Evolutionary conservation across 257 asterid species (phyloP).

Genomic region (Agastache rugosa): DNA sequence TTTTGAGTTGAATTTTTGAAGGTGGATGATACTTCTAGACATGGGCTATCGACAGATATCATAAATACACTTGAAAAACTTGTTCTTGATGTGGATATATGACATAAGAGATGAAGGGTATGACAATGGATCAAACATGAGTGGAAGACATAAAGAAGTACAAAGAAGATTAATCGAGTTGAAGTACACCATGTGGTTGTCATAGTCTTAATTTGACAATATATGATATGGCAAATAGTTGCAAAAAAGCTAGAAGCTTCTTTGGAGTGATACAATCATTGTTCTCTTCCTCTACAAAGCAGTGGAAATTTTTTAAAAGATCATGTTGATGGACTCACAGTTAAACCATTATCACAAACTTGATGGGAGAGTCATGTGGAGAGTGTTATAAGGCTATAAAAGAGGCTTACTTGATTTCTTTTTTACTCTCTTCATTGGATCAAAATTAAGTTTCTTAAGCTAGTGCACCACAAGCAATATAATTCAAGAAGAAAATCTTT

Average conservation of each 20-base stretch:
- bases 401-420: too few relatives aligned
- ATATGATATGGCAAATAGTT: neutral
- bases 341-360: slow-evolving; percentile 1
- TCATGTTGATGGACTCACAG: neutral
- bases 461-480: too few relatives aligned
- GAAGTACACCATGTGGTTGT: neutral
- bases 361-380: neutral
- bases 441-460: too few relatives aligned
- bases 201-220: neutral
- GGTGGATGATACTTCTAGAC: neutral
- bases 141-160: too few relatives aligned
- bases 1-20: neutral
- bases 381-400: neutral
- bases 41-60: too few relatives aligned
- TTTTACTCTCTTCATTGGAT: too few relatives aligned
- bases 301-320: neutral
- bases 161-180: too few relatives aligned
- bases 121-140: too few relatives aligned
- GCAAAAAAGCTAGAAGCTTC: neutral
- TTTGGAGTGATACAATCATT: neutral
- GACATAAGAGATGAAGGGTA: too few relatives aligned
- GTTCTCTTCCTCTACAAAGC: neutral
- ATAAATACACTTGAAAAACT: too few relatives aligned
- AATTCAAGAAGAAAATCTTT: too few relatives aligned
- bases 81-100: too few relatives aligned